Percentiles rank a stretch among this genome's conserved stretches.
Evolutionary conservation across 371 early-diverging fungal genomes (phyloP).

Genomic region (Lichtheimia ramosa): DNA sequence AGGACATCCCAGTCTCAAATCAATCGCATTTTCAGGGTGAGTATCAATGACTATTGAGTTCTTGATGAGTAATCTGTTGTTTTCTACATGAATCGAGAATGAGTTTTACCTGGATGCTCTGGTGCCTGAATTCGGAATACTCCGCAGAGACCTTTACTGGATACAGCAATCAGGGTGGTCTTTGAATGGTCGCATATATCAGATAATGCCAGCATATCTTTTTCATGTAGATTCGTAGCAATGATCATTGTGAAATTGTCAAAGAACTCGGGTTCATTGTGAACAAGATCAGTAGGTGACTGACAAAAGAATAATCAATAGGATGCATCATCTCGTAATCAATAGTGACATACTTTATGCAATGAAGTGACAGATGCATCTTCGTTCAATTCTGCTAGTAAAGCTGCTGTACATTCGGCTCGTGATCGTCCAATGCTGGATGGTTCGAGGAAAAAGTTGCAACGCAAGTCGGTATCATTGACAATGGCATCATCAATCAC

Average conservation of each 20-base stretch:
- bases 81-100: background rate
- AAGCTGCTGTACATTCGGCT: constrained; percentile 60
- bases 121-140: constrained; percentile 66
- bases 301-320: constrained; percentile 1
- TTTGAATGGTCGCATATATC: constrained; percentile 56
- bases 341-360: constrained; percentile 37
- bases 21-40: constrained; percentile 77
- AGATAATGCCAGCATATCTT: constrained; percentile 56
- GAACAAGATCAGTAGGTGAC: constrained; percentile 42
- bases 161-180: constrained; percentile 72
- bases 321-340: background rate
- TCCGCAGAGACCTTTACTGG: constrained; percentile 74
- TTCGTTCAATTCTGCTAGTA: constrained; percentile 86
- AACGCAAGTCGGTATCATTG: constrained; percentile 78
- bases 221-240: constrained; percentile 63
- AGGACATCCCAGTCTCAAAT: constrained; percentile 83
- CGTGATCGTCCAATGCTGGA: constrained; percentile 64
- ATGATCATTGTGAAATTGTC: constrained; percentile 73
- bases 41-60: constrained; percentile 77
- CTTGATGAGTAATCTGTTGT: too few relatives aligned
- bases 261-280: constrained; percentile 62
- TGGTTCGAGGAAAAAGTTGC: constrained; percentile 87
- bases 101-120: constrained; percentile 80
- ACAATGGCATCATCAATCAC: constrained; percentile 74
- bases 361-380: constrained; percentile 70